These are phyloP conservation scores for Penicillium lividum DNA, from an alignment of 495 filamentous ascomycete genomes.

Conservation along the genomic window DNA sequence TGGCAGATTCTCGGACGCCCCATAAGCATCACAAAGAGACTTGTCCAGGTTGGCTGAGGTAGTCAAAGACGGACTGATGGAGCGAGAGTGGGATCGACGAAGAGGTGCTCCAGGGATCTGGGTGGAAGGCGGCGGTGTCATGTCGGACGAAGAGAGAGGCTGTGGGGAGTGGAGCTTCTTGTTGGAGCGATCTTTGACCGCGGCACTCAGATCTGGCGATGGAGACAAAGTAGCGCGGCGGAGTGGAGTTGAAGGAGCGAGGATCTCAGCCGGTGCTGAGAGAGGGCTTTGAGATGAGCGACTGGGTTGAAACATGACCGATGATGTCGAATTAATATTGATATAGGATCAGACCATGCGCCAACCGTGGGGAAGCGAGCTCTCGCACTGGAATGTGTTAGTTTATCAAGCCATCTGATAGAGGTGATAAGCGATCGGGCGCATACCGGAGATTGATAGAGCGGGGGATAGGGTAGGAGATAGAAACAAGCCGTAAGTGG, in stretches of 20 bases:
- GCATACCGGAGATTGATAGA: constrained; percentile 36
- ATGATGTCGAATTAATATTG: constrained; percentile 12
- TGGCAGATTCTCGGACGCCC: constrained; percentile 56
- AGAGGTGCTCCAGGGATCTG: constrained; percentile 55
- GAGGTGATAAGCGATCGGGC: constrained; percentile 22
- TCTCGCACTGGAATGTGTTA: constrained; percentile 26
- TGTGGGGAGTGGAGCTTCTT: constrained; percentile 42
- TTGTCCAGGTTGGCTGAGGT: constrained; percentile 61
- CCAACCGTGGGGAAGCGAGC: constrained; percentile 24
- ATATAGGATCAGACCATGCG: constrained; percentile 15
- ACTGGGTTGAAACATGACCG: constrained; percentile 41
- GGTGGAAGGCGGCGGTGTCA: constrained; percentile 77
- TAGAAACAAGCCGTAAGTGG: constrained; percentile 3
- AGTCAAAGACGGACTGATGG: constrained; percentile 44
- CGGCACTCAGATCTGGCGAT: constrained; percentile 41
- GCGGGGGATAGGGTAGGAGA: constrained; percentile 30
- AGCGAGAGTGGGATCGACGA: constrained; percentile 41
- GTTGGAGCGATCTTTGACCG: constrained; percentile 31
- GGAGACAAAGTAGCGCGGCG: constrained; percentile 42
- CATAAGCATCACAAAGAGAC: constrained; percentile 51
- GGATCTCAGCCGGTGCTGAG: constrained; percentile 42
- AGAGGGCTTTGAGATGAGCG: constrained; percentile 39
- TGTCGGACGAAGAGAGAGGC: constrained; percentile 46
- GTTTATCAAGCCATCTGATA: constrained; percentile 18
- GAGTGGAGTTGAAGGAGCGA: constrained; percentile 38